Evolutionary conservation across 768 basidiomycete genomes (phyloP), one percentile per base, ranked within the genome.

Genomic region (Tephrocybe sp.): DNA sequence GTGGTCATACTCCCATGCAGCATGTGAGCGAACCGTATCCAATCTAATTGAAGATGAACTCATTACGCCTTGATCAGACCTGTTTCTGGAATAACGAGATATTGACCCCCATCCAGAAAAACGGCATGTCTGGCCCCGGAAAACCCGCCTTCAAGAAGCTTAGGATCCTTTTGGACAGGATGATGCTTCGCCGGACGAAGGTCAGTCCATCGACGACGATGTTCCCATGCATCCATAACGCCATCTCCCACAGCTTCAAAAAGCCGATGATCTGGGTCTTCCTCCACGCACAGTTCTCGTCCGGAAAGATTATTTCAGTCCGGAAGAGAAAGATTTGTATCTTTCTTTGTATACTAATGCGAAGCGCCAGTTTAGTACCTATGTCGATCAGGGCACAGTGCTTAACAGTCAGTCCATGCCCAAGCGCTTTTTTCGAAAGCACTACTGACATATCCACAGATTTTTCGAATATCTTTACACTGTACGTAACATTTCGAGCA

Each of bases 11-110:
- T 54, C 91, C 91, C 0, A 91, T 88, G 88, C 81, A 86, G 54
- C 89, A 91, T 59, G 81, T 83, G 44, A 23, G 79, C 72, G 68
- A 58, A 27, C 40, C 18, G 19, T 38, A n/a, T 42, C 42, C 49
- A 38, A 37, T 22, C 34, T 15, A 52, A n/a, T n/a, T n/a, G n/a
- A n/a, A n/a, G n/a, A 54, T 60, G 4, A 47, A 36, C 27, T 29
- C 27, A 29, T 25, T 40, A 49, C 19, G n/a, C n/a, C 5, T 40
- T 37, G 41, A 36, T 13, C 42, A 90, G 85, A 91, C 90, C 10
- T 98, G 95, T 68, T 92, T 92, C 67, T 98, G 95, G 91, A 95
- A 97, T 65, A 91, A 88, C 55, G 91, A 97, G 67, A 94, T 99
- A 54, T 70, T 98, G 50, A 92, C 92, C 0, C 97, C 97, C 0